Percentiles rank a stretch among this genome's conserved stretches.
These are phyloP conservation scores for Lojkania enalia DNA, from an alignment of 2,329 filamentous ascomycete genomes.

Conservation along the genomic window DNA sequence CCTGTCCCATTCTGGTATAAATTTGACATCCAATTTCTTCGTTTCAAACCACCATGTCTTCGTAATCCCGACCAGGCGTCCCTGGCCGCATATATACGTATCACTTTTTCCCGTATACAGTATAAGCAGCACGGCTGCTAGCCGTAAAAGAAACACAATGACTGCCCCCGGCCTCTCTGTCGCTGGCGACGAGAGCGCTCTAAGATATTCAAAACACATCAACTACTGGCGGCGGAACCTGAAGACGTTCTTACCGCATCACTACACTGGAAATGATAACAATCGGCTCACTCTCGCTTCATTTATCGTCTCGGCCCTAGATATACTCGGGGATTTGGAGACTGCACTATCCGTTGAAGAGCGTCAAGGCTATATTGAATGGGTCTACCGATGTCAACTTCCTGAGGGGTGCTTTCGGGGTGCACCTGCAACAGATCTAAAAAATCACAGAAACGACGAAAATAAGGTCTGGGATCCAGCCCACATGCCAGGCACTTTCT, in stretches of 20 bases:
- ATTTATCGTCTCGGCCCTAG: slow-evolving; percentile 84
- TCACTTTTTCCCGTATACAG: too few relatives aligned
- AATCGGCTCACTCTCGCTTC: slow-evolving; percentile 87
- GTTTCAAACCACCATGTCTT: slow-evolving; percentile 3
- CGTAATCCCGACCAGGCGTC: slow-evolving; percentile 2
- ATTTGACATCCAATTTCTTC: not conserved
- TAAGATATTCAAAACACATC: slow-evolving; percentile 62
- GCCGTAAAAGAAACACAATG: slow-evolving; percentile 22
- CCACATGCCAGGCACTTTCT: slow-evolving; percentile 85
- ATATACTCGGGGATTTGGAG: slow-evolving; percentile 71
- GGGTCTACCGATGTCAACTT: slow-evolving; percentile 87
- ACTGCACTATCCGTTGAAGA: slow-evolving; percentile 58
- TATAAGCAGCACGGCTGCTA: not conserved
- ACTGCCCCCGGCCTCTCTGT: slow-evolving; percentile 14
- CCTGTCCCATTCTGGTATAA: slow-evolving; percentile 13
- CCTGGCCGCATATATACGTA: not conserved
- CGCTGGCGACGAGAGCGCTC: slow-evolving; percentile 22
- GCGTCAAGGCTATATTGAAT: slow-evolving; percentile 63
- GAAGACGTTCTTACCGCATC: slow-evolving; percentile 74
- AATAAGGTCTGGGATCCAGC: slow-evolving; percentile 71
- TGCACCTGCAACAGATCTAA: slow-evolving; percentile 69
- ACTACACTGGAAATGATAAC: slow-evolving; percentile 87
- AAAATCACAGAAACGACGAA: slow-evolving; percentile 51
- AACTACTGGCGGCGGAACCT: slow-evolving; percentile 93
- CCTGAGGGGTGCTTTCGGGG: slow-evolving; percentile 86